Evolutionary conservation across 2,329 filamentous ascomycete genomes (phyloP), one percentile per base, ranked within the genome.

Genomic region (Mollisiaceae sp.): DNA sequence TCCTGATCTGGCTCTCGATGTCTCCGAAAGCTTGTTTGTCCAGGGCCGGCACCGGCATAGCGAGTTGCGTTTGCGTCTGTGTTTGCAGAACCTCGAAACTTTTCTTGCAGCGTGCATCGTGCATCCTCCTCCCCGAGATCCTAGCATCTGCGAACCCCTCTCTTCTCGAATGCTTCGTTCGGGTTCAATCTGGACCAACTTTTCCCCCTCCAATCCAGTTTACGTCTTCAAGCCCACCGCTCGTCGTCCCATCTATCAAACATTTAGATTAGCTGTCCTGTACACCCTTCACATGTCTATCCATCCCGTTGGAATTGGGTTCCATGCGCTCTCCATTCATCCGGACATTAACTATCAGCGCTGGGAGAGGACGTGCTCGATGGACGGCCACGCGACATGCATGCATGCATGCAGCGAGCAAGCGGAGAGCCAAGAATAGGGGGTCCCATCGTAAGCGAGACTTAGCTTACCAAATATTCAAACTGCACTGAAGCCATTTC

Each of bases 141-240:
- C 38, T 36, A 8, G 8, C 32, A 56, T 38, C 20, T 14, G 15
- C 27, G 15, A 27, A 35, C 15, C 50, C 50, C 50, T 27, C 50
- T 24, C 47, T 54, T 27, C 14, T 4, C n/a, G 11, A 32, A 2
- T 18, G 14, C 22, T 15, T 54, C 45, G 27, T 35, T 54, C 50
- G 57, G 52, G 45, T 52, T 62, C 50, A 62, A 62, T 56, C 52
- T 22, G 41, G 36, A 57, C 50, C 60, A 62, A 57, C 38, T 47
- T 15, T 62, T 45, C 20, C 1, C 1, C 3, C 3, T 32, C 27
- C 60, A 57, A 62, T 62, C 24, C 9, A 56, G 11, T 15, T 47
- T 62, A 38, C 52, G 24, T 47, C 41, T 57, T 35, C 24, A 54
- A 32, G 22, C 50, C 15, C 24, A 54, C 12, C 27, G 2, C 32